phyloP scores from a whole-genome alignment of 1,284 basidiomycete genomes.

The Cerrena zonata region DNA sequence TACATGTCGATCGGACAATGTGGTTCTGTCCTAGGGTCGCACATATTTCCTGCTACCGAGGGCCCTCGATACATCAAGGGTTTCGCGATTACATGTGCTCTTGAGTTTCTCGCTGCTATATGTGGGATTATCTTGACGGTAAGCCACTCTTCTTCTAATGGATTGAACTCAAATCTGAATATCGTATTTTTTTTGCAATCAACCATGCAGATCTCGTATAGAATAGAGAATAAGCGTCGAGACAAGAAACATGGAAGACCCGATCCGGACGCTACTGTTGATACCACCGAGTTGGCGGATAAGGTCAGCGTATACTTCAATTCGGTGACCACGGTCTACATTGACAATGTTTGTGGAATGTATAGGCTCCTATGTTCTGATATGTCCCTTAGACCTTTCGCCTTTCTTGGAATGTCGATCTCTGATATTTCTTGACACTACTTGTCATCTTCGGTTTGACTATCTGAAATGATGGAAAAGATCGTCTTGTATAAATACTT shows the following conservation, averaged over 20 bases:
- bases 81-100: slow-evolving; percentile 53
- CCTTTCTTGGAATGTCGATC: too few species aligned
- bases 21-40: slow-evolving; percentile 67
- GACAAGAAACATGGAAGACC: slow-evolving; percentile 49
- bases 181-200: neutral
- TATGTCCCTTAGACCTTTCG: slow-evolving; percentile 28
- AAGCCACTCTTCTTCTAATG: slow-evolving; percentile 17
- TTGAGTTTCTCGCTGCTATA: slow-evolving; percentile 54
- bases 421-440: too few species aligned
- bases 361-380: slow-evolving; percentile 7
- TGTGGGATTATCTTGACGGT: slow-evolving; percentile 52
- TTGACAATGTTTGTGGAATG: neutral
- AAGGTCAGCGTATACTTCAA: slow-evolving; percentile 35
- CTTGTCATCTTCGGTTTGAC: too few species aligned
- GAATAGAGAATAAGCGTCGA: slow-evolving; percentile 52
- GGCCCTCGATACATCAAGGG: slow-evolving; percentile 61
- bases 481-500: too few species aligned
- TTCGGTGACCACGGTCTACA: neutral
- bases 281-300: slow-evolving; percentile 64
- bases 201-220: slow-evolving; percentile 49
- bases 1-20: slow-evolving; percentile 73
- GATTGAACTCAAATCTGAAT: neutral
- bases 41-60: slow-evolving; percentile 60
- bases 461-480: too few species aligned
- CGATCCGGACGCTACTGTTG: slow-evolving; percentile 44